Evolutionary conservation across 2,329 filamentous ascomycete species (phyloP), one percentile per base, ranked within the genome.

Genomic region (Exophiala viscosa): DNA sequence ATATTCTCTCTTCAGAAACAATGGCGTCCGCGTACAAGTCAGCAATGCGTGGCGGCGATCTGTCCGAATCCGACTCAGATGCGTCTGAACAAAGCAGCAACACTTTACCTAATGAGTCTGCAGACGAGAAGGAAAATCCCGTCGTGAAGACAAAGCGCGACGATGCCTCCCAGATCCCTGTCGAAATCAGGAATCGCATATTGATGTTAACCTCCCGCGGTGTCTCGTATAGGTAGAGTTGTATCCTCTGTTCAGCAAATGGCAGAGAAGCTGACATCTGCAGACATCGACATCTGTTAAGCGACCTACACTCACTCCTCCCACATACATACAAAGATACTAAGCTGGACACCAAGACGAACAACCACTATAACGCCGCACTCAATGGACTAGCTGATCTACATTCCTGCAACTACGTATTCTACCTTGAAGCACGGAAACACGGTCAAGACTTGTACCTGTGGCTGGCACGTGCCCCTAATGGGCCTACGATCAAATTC

Each of bases 351-450:
- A 93, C 90, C 48, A 97, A 97, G 75, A 91, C 88, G 34, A 70
- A 69, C 5, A 69, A 72, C 44, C 72, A 73, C 34, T 76, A 76
- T 63, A 93, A 76, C 80, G 90, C 63, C 80, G 84, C 79, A 77
- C 81, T 95, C 46, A 93, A 93, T 73, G 88, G 91, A 65, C 73
- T 79, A 17, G 81, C 81, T 34, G 83, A 86, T 60, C 79, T 96
- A 28, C 93, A 95, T 77, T 95, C 93, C 68, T 95, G 89, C 80
- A 96, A 95, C 74, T 92, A 95, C 68, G 83, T 93, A 52, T 80
- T 96, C 57, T 99, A 96, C 75, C 95, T 96, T 68, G 92, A 99
- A 75, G 91, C 91, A 41, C 81, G 91, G 55, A 99, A 97, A 73
- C 72, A 70, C 43, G 88, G 87, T 54, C 86, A 96, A 73, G 93